Percentiles rank a stretch among this genome's conserved stretches.
Conservation (phyloP, 495 filamentous ascomycete species). For the Lasiosphaeria hispida region DNA sequence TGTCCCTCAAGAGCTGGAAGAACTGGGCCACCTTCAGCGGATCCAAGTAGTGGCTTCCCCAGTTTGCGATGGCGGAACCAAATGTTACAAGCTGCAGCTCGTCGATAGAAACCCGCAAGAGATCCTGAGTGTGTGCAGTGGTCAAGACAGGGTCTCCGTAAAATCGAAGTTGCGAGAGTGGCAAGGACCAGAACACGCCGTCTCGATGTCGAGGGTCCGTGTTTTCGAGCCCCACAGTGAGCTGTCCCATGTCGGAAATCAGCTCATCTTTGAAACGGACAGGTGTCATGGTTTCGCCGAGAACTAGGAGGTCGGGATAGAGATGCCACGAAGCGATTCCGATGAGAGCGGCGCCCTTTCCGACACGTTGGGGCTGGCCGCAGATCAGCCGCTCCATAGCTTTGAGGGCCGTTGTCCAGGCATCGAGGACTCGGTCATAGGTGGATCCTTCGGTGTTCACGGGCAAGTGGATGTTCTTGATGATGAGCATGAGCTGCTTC, state of each 20-base stretch:
- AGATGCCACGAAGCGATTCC: conserved; percentile 40
- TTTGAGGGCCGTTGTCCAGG: conserved; percentile 29
- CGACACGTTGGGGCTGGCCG: conserved; percentile 23
- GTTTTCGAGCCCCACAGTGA: not conserved
- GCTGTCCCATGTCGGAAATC: not conserved
- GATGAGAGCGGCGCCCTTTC: conserved; percentile 29
- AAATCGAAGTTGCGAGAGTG: conserved; percentile 32
- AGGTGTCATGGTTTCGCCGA: no score
- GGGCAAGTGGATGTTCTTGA: conserved; percentile 33
- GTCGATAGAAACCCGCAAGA: not conserved
- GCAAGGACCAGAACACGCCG: conserved; percentile 33
- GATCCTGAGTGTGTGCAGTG: not conserved
- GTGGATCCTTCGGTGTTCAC: conserved; percentile 21
- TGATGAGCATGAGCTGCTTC: conserved; percentile 34
- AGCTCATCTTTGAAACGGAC: not conserved
- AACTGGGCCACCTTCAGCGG: no score
- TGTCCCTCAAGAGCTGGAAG: no score
- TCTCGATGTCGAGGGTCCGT: conserved; percentile 2
- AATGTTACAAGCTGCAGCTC: not conserved
- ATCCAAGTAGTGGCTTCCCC: no score
- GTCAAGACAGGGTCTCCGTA: conserved; percentile 26
- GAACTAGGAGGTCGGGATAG: conserved; percentile 33
- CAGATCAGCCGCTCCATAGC: conserved; percentile 25
- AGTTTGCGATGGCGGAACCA: no score
- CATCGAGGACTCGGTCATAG: conserved; percentile 30